Base-by-base conservation (phyloP, 2,329 filamentous ascomycete genomes). In the Pseudogymnoascus sp. region DNA sequence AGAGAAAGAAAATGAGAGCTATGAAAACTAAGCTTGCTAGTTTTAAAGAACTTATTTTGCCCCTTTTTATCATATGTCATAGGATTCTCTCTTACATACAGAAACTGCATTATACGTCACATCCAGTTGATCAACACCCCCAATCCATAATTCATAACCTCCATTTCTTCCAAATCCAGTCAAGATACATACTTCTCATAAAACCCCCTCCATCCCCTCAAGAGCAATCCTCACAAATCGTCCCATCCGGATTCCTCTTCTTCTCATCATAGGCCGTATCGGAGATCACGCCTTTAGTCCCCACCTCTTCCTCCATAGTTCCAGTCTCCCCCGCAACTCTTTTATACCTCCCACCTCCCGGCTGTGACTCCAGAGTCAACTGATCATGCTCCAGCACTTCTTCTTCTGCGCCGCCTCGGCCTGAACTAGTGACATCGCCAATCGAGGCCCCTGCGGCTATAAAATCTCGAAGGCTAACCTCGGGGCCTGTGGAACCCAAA, bases 181-280 rank as follows among this genome's bases (percentile, higher is more conserved):
- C 34, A 16, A 16, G 23, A 34, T 5, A 59, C 23, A 3, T 6
- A n/a, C 21, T 12, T 11, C 26, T 14, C 47, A 57, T n/a, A 29
- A 57, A 6, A n/a, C 51, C 3, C 14, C 14, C 3, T 23, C 34
- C n/a, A 14, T 16, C 7, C 31, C 31, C 31, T 39, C 54, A 60
- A 36, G 21, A 60, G 16, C 65, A 62, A 66, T 66, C 66, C 66
- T 68, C 29, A 34, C 63, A 64, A 31, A 64, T 45, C 11, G 60
- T 47, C 29, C 63, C 63, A 62, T 64, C 63, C 23, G 42, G 29
- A 57, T 64, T 62, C 63, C 67, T 57, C 63, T 65, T 16, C 51
- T 26, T 61, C 64, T 64, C 54, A 64, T 16, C 21, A 61, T 45
- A n/a, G 4, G 45, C 23, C 10, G 23, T 29, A 51, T 51, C 45